phyloP scores from a whole-genome alignment of 345 rosid species.

The Citrus unshiu region DNA sequence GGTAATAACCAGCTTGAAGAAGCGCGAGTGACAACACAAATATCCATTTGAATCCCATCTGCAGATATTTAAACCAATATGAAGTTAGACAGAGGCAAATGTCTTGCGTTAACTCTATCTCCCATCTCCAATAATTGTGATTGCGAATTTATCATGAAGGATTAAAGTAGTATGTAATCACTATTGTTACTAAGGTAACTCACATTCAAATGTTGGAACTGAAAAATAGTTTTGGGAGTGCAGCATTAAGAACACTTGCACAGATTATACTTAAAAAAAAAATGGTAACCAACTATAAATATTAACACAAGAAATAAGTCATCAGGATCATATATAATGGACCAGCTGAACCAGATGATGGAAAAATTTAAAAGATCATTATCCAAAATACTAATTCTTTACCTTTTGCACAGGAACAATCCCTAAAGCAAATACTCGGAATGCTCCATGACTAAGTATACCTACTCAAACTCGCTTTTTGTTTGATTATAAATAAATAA shows the following conservation, averaged over 20 bases:
- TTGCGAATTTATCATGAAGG: neutral
- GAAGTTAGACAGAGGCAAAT: neutral
- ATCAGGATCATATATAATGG: neutral
- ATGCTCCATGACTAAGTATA: no score
- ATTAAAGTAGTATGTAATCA: neutral
- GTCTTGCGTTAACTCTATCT: neutral
- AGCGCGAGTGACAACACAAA: constrained; percentile 38
- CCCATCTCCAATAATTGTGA: neutral
- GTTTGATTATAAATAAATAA: no score
- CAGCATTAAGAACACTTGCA: neutral
- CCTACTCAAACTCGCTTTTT: no score
- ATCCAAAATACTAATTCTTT: no score
- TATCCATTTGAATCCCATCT: constrained; percentile 53
- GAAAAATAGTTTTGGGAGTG: neutral
- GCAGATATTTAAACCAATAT: constrained; percentile 1
- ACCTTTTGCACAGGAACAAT: no score
- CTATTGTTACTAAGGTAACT: neutral
- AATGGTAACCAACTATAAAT: neutral
- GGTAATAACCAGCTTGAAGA: constrained; percentile 40
- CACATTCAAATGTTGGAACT: neutral
- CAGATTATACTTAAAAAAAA: neutral
- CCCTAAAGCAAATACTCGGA: no score
- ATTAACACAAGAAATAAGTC: neutral
- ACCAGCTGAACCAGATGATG: neutral
- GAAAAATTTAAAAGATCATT: no score